These are phyloP conservation scores for Cenococcum geophilum DNA, from an alignment of 495 filamentous ascomycete genomes.

Conservation along the genomic window DNA sequence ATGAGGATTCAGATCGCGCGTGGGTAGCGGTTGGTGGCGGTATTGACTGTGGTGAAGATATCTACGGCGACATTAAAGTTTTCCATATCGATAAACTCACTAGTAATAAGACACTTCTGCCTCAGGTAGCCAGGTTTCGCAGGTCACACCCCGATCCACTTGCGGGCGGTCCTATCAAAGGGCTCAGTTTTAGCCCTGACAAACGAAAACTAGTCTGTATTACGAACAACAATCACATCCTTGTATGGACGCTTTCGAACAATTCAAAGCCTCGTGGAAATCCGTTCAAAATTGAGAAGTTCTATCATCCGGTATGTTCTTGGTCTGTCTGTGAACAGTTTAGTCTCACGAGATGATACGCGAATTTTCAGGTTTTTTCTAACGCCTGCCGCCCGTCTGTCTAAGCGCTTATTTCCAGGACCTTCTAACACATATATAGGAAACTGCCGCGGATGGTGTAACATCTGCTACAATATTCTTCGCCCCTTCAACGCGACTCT, in stretches of 20 bases:
- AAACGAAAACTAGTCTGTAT: constrained; percentile 3
- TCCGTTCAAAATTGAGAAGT: constrained; percentile 1
- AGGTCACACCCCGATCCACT: not conserved
- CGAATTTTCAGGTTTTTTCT: too few species aligned
- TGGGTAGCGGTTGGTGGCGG: constrained; percentile 3
- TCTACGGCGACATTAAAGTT: constrained; percentile 1
- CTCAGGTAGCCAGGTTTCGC: not conserved
- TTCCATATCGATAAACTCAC: not conserved
- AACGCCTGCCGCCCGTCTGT: too few species aligned
- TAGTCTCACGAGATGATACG: too few species aligned
- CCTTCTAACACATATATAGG: not conserved
- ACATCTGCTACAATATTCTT: not conserved
- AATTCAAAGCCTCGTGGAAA: not conserved
- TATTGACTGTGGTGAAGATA: not conserved
- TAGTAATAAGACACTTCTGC: not conserved
- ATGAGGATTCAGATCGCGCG: not conserved
- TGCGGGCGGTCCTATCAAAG: not conserved
- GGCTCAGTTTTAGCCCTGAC: constrained; percentile 2
- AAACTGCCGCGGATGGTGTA: not conserved
- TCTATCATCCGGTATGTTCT: not conserved
- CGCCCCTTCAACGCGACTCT: not conserved
- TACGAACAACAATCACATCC: constrained; percentile 2
- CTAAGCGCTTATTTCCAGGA: too few species aligned
- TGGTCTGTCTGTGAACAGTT: not conserved
- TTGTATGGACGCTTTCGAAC: not conserved